Evolutionary conservation across 1,284 basidiomycete genomes (phyloP), one percentile per base, ranked within the genome.

Genomic region (Tetrapyrgos nigripes): DNA sequence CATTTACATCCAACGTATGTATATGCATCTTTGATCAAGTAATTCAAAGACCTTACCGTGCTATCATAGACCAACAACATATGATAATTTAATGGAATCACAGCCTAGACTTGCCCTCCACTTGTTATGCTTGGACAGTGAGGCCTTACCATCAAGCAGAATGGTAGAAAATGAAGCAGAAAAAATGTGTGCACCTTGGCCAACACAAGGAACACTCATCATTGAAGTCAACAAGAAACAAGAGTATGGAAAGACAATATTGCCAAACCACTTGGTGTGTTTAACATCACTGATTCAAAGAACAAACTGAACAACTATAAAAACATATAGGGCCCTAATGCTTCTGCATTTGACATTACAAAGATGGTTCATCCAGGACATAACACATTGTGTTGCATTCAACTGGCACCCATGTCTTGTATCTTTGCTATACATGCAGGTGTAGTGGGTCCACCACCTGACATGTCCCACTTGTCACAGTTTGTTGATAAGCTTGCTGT

Each of bases 111-210:
- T 81, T 43, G 69, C 64, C 9, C 70, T 83, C 33, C 70, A 73
- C 44, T 68, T 85, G 9, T 64, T 79, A 21, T 83, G 80, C 62
- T 64, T n/a, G n/a, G n/a, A n/a, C n/a, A n/a, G n/a, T n/a, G n/a
- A n/a, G n/a, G n/a, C n/a, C n/a, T n/a, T n/a, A n/a, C n/a, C n/a
- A n/a, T n/a, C n/a, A n/a, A n/a, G n/a, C n/a, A n/a, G n/a, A n/a
- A n/a, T n/a, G n/a, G n/a, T n/a, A n/a, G n/a, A n/a, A n/a, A n/a
- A n/a, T n/a, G n/a, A n/a, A n/a, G n/a, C n/a, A n/a, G n/a, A n/a
- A n/a, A n/a, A n/a, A n/a, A 59, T 81, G 8, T 57, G 69, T 58
- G 74, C 76, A n/a, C 61, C 65, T 43, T 86, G 85, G 85, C 85
- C 85, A 26, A 46, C 63, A 4, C 64, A 68, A 45, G 83, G 82